These are phyloP conservation scores for Gossypium turneri DNA, from an alignment of 345 rosid species.

Conservation along the genomic window DNA sequence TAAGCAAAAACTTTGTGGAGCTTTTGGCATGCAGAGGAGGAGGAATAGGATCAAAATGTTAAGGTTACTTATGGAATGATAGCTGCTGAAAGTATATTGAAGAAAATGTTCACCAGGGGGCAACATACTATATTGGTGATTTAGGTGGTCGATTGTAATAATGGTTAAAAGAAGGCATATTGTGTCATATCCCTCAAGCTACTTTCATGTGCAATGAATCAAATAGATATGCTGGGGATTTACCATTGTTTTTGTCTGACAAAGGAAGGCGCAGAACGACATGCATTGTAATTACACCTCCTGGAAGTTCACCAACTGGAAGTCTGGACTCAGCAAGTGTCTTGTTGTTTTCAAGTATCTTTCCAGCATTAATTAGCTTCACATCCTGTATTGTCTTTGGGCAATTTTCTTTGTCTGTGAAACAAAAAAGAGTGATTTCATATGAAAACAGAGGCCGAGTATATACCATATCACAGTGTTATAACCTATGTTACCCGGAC, in stretches of 20 bases:
- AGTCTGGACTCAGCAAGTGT: constrained; percentile 70
- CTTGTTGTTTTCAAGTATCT: constrained; percentile 65
- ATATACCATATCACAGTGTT: neutral
- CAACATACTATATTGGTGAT: neutral
- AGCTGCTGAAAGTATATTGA: neutral
- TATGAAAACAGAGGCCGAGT: constrained; percentile 11
- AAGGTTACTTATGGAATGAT: neutral
- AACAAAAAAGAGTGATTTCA: neutral
- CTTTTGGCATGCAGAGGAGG: neutral
- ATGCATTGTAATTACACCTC: constrained; percentile 78
- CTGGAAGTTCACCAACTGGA: constrained; percentile 55
- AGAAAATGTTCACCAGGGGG: neutral
- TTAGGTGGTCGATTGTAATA: neutral
- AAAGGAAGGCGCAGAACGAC: constrained; percentile 65
- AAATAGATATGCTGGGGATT: neutral
- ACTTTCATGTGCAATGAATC: neutral
- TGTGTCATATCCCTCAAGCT: neutral
- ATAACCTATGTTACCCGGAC: too few relatives aligned
- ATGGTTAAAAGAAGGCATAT: neutral
- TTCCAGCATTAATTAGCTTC: constrained; percentile 80
- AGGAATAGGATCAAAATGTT: neutral
- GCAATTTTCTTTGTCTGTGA: constrained; percentile 54
- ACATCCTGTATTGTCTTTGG: constrained; percentile 55
- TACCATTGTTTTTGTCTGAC: constrained; percentile 55
- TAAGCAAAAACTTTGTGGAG: neutral